These are phyloP conservation scores for Ophiostoma ips DNA, from an alignment of 2,329 filamentous ascomycete species.

Conservation along the genomic window DNA sequence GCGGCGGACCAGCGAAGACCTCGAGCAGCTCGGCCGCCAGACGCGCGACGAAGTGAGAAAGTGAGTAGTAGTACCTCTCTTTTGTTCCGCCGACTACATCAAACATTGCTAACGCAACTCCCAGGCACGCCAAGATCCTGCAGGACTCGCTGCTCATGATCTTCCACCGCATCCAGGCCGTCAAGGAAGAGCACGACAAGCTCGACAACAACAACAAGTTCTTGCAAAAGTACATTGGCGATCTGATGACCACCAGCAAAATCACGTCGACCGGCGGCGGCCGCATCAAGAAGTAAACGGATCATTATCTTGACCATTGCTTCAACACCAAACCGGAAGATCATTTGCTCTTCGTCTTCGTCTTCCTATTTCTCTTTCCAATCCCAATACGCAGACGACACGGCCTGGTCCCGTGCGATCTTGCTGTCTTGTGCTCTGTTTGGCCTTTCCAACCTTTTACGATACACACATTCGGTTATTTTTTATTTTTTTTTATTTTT, in stretches of 20 bases:
- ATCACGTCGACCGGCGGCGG: constrained; percentile 43
- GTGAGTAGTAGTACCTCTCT: constrained; percentile 23
- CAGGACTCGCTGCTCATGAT: constrained; percentile 83
- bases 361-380: neutral
- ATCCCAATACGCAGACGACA: neutral
- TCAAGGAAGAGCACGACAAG: constrained; percentile 90
- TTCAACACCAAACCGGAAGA: too few relatives aligned
- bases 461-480: constrained; percentile 1
- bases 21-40: constrained; percentile 74
- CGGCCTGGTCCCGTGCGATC: neutral
- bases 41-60: constrained; percentile 53
- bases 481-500: neutral
- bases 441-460: neutral
- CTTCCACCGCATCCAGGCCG: constrained; percentile 85
- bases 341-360: neutral
- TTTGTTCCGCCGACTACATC: too few relatives aligned
- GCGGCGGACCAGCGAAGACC: constrained; percentile 74
- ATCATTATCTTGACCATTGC: too few relatives aligned
- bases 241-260: constrained; percentile 77
- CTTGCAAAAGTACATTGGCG: constrained; percentile 93
- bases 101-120: too few relatives aligned
- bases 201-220: constrained; percentile 96
- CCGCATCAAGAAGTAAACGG: constrained; percentile 42
- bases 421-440: neutral
- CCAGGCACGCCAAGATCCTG: constrained; percentile 65